phyloP scores from a whole-genome alignment of 345 rosid species.

The Rhizophora mangle region DNA sequence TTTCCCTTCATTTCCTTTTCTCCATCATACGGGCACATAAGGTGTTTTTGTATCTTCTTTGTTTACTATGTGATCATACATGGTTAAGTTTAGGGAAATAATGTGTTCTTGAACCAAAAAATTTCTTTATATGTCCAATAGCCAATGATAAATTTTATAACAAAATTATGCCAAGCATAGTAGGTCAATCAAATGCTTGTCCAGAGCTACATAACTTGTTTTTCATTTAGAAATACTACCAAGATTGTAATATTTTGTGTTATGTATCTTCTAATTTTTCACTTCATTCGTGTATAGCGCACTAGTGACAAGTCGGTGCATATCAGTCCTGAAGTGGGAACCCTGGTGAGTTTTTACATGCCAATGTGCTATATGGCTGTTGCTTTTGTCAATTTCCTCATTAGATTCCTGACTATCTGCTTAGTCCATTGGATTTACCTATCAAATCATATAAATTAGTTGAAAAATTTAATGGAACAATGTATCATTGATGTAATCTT shows the following conservation, averaged over 20 bases:
- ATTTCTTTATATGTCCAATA: not conserved
- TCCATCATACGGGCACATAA: no score
- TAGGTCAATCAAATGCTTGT: not conserved
- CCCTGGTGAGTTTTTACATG: constrained; percentile 52
- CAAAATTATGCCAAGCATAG: not conserved
- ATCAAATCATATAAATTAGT: not conserved
- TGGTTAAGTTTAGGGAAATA: not conserved
- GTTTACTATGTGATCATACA: not conserved
- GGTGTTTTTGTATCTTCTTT: not conserved
- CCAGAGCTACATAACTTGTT: not conserved
- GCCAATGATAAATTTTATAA: not conserved
- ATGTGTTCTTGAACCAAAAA: not conserved
- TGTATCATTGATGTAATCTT: not conserved
- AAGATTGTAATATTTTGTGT: not conserved
- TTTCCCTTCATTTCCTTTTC: not conserved
- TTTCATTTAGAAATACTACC: not conserved
- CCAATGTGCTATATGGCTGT: constrained; percentile 5
- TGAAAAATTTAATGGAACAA: not conserved
- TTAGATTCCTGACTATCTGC: not conserved
- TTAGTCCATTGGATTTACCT: not conserved
- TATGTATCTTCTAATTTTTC: constrained; percentile 8
- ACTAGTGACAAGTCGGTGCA: constrained; percentile 45
- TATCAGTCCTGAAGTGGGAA: constrained; percentile 67
- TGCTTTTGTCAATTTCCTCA: not conserved
- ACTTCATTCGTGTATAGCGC: constrained; percentile 40